Evolutionary conservation across 2,329 filamentous ascomycete species (phyloP).

Genomic region (Juglanconis juglandina): DNA sequence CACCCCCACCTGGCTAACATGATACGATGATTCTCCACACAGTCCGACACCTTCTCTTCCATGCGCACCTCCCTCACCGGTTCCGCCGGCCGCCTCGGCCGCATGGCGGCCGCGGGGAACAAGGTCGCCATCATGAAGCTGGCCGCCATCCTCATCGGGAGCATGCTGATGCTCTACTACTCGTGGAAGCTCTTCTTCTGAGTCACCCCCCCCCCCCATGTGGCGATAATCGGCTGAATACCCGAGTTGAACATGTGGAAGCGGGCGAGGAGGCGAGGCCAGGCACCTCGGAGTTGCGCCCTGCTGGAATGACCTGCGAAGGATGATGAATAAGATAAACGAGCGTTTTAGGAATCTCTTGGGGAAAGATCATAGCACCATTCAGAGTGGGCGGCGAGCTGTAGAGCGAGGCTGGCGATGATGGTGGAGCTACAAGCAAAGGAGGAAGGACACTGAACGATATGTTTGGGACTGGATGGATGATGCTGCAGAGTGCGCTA

Average conservation of each 20-base stretch:
- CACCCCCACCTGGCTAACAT: background rate
- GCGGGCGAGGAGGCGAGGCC: no score
- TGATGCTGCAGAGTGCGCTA: no score
- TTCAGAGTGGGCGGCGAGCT: background rate
- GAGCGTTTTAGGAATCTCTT: no score
- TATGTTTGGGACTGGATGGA: no score
- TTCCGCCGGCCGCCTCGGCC: conserved; percentile 74
- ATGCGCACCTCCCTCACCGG: conserved; percentile 81
- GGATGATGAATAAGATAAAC: no score
- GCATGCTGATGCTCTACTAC: conserved; percentile 74
- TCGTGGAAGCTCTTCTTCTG: conserved; percentile 61
- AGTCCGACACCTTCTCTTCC: conserved; percentile 88
- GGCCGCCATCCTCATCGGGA: conserved; percentile 73
- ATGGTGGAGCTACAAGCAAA: background rate
- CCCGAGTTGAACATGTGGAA: no score
- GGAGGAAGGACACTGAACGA: no score
- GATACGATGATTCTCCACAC: conserved; percentile 1
- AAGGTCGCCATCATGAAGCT: conserved; percentile 89
- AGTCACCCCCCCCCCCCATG: background rate
- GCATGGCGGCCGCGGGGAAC: conserved; percentile 90
- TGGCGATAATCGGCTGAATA: no score
- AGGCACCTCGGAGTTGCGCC: no score
- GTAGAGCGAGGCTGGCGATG: background rate
- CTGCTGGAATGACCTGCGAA: no score
- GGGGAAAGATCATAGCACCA: background rate